Evolutionary conservation across 257 asterid genomes (phyloP), one percentile per base, ranked within the genome.

Genomic region (Osmanthus fragrans): DNA sequence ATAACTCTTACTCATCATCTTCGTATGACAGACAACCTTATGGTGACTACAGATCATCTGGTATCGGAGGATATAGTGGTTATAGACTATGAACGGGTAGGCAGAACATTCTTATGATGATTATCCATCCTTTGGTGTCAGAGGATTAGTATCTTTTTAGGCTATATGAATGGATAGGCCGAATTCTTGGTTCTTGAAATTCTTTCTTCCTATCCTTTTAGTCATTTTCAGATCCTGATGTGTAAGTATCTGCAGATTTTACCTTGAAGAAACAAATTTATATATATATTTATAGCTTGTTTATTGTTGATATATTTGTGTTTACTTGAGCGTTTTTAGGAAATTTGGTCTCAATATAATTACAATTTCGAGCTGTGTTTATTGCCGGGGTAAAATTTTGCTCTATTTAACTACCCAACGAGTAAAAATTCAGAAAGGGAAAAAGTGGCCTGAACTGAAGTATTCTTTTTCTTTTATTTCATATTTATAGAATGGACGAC

Each of bases 81-180:
- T 56, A 56, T n/a, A 56, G 65, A 27, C 10, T 56, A 7, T 56
- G 65, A 56, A 19, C n/a, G 12, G 9, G 23, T 19, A n/a, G 65
- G 19, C 87, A 8, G 91, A 88, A 51, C 92, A 87, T 60, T 47
- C 85, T 18, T 89, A 89, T 47, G 89, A 87, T 45, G 87, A 86
- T 47, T 88, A 7, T 37, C 91, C 94, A 54, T 88, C 93, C 25
- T 88, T 91, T 72, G 91, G 94, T 47, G 74, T 76, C 37, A 93
- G 95, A 64, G 94, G 97, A 21, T 88, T 72, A 79, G 86, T 80
- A 47, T 19, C 56, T 47, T 47, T 92, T 78, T 85, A 89, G 97
- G 87, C 78, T 83, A 40, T 89, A 40, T 89, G 76, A 86, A 75
- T 64, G 47, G 54, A 68, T 65, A 54, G 19, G 37, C 7, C 6